phyloP scores from a whole-genome alignment of 805 yeast genomes.

The Candida ipomoeae region DNA sequence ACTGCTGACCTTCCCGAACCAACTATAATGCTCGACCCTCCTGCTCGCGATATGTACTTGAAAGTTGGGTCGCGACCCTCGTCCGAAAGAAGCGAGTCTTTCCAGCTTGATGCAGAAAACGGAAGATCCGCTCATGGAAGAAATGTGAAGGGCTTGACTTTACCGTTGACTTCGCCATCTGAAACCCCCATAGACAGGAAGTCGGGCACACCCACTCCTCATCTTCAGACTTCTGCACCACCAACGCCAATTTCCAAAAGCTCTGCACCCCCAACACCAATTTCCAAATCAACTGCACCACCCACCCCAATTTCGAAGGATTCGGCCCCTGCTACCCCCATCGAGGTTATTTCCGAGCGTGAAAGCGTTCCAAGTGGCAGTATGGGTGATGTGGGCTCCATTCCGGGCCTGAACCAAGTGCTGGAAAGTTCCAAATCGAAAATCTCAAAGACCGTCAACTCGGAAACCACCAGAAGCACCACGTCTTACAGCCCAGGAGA shows the following conservation, averaged over 20 bases:
- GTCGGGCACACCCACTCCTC: not conserved
- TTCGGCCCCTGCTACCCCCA: not conserved
- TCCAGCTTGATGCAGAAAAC: not conserved
- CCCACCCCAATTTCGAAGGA: not conserved
- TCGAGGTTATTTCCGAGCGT: not conserved
- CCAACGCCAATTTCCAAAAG: slow-evolving; percentile 4
- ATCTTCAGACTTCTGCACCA: not conserved
- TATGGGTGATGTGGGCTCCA: not conserved
- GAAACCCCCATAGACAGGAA: not conserved
- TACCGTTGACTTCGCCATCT: not conserved
- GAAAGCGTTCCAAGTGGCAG: not conserved
- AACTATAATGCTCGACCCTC: slow-evolving; percentile 3
- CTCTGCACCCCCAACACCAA: not conserved
- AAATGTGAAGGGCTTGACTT: not conserved
- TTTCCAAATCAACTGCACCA: not conserved
- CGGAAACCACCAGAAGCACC: not conserved
- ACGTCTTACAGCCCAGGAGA: not conserved
- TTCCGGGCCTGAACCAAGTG: not conserved
- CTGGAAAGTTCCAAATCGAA: not conserved
- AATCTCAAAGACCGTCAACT: not conserved
- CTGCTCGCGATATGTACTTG: not conserved
- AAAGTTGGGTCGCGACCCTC: not conserved
- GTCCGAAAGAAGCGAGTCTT: not conserved
- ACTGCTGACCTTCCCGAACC: not conserved
- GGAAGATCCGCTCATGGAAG: not conserved